Conservation (phyloP, 768 basidiomycete species). For the Rhizopogon salebrosus region DNA sequence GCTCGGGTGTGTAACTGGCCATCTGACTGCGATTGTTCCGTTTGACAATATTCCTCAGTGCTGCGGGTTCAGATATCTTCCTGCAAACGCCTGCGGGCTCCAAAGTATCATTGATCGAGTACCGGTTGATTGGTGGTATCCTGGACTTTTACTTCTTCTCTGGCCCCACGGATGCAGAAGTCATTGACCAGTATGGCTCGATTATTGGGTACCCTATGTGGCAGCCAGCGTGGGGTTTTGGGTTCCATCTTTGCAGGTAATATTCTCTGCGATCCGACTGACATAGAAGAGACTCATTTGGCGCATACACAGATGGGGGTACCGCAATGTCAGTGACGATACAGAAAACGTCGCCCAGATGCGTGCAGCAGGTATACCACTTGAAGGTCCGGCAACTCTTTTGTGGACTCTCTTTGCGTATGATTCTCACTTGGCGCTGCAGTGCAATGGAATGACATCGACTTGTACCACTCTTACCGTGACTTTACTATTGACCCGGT, state of each 20-base stretch:
- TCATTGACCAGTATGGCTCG: constrained; percentile 66
- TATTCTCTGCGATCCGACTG: neutral
- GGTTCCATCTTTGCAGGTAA: constrained; percentile 70
- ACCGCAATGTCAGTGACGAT: constrained; percentile 51
- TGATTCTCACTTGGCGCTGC: constrained; percentile 1
- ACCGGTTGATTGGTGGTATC: constrained; percentile 69
- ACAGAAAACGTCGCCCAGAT: constrained; percentile 50
- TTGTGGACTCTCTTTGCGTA: neutral
- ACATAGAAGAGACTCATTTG: neutral
- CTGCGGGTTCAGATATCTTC: constrained; percentile 69
- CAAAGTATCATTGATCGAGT: constrained; percentile 58
- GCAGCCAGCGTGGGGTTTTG: constrained; percentile 74
- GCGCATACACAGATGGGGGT: constrained; percentile 37
- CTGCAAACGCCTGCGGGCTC: constrained; percentile 54
- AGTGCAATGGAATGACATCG: constrained; percentile 81
- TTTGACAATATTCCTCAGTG: constrained; percentile 29
- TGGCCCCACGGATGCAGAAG: constrained; percentile 43
- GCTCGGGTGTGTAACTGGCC: constrained; percentile 41
- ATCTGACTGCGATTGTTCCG: neutral
- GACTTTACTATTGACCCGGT: constrained; percentile 69
- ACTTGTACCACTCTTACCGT: constrained; percentile 61
- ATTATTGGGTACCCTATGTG: constrained; percentile 65
- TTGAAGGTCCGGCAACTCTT: constrained; percentile 48
- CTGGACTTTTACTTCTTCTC: constrained; percentile 78
- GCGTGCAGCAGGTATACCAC: constrained; percentile 66